phyloP scores from a whole-genome alignment of 2,329 filamentous ascomycete genomes.

The Diatrype stigma region DNA sequence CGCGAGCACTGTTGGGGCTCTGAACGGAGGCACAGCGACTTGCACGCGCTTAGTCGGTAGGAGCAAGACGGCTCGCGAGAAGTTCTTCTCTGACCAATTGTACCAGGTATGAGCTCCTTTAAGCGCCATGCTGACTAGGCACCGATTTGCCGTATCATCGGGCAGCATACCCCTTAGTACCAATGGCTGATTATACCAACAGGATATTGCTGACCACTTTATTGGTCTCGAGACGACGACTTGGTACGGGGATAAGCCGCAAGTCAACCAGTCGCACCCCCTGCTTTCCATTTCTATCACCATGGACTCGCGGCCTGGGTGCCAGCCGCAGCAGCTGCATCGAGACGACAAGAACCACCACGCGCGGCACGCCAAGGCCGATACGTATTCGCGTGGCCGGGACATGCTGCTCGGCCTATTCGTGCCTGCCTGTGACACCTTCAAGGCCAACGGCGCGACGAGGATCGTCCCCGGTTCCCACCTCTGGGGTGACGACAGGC shows the following conservation, averaged over 20 bases:
- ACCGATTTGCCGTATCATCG: too few relatives aligned
- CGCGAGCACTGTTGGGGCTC: slow-evolving; percentile 17
- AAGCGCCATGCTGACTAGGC: too few relatives aligned
- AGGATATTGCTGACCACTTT: slow-evolving; percentile 27
- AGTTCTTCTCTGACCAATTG: slow-evolving; percentile 30
- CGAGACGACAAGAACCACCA: slow-evolving; percentile 37
- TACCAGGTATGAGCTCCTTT: slow-evolving; percentile 17
- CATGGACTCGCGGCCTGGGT: slow-evolving; percentile 30
- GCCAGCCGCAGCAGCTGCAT: slow-evolving; percentile 29
- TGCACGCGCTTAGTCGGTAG: slow-evolving; percentile 31
- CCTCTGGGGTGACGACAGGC: slow-evolving; percentile 33
- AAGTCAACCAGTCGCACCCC: slow-evolving; percentile 29
- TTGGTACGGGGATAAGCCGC: slow-evolving; percentile 27
- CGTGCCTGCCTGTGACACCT: slow-evolving; percentile 32
- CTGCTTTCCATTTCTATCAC: slow-evolving; percentile 34
- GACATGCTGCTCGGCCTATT: slow-evolving; percentile 33
- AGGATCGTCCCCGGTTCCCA: slow-evolving; percentile 33
- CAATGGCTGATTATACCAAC: too few relatives aligned
- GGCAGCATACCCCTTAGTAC: too few relatives aligned
- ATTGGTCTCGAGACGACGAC: slow-evolving; percentile 29
- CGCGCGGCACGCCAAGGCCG: slow-evolving; percentile 22
- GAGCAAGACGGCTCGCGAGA: slow-evolving; percentile 31
- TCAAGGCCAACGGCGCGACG: slow-evolving; percentile 32
- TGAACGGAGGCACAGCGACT: slow-evolving; percentile 31
- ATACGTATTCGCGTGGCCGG: slow-evolving; percentile 23